A percentile compares a stretch with the other conserved stretches of the same genome.
Evolutionary conservation across 1,284 basidiomycete genomes (phyloP).

Genomic region (Microbotryum saponariae): DNA sequence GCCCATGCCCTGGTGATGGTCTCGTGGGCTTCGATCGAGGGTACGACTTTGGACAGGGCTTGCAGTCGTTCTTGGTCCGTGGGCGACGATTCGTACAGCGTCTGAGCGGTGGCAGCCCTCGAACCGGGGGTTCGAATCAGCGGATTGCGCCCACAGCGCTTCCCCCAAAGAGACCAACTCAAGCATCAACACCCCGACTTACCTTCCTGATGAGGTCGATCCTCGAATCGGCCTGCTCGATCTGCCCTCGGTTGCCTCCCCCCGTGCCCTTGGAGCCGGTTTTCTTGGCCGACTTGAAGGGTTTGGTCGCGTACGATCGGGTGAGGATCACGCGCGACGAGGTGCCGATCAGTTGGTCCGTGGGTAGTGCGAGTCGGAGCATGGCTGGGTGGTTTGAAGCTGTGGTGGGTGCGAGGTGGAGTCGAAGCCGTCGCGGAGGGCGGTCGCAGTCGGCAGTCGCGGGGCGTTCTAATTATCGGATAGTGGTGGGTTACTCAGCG

Average conservation of each 20-base stretch:
- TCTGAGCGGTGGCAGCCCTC: constrained; percentile 7
- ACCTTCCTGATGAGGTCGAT: constrained; percentile 27
- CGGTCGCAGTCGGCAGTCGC: no score
- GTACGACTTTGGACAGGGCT: constrained; percentile 27
- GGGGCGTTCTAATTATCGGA: no score
- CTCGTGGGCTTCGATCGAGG: constrained; percentile 65
- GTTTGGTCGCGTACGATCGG: constrained; percentile 9
- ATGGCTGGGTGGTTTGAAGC: not conserved
- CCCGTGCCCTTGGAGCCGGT: constrained; percentile 1
- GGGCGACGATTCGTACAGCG: constrained; percentile 26
- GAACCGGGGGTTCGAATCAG: not conserved
- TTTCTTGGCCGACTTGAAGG: not conserved
- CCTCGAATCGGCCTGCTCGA: constrained; percentile 12
- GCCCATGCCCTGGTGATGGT: constrained; percentile 90
- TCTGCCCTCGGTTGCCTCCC: constrained; percentile 10
- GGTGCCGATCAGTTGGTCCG: constrained; percentile 9
- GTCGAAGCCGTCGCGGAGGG: no score
- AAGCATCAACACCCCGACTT: not conserved
- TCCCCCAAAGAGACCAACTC: not conserved
- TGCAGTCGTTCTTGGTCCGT: constrained; percentile 25
- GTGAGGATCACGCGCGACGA: not conserved
- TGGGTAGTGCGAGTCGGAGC: constrained; percentile 3
- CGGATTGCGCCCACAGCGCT: not conserved
- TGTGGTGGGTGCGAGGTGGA: not conserved
- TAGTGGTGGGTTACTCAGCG: no score